Conservation (phyloP, 129 eudicot genomes). For the Ambrosia artemisiifolia region DNA sequence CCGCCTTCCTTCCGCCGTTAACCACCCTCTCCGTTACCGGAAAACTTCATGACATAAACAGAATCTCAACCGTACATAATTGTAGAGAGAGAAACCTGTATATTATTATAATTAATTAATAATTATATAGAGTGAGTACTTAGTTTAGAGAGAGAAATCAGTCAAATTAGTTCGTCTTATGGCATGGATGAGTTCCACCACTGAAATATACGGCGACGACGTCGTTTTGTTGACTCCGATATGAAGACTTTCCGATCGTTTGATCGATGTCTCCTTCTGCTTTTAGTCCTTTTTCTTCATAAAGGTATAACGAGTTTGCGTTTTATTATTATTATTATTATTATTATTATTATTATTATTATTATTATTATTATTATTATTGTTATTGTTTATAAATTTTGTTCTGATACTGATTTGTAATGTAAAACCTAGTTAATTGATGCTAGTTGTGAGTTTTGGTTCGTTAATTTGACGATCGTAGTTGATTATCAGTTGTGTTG, state of each 20-base stretch:
- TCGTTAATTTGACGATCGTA: not conserved
- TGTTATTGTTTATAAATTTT: not conserved
- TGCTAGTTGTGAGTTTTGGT: not conserved
- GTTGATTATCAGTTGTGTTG: not conserved
- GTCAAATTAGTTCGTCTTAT: conserved; percentile 25
- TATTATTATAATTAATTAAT: too few species aligned
- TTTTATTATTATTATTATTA: not conserved
- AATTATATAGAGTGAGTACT: not conserved
- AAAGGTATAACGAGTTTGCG: conserved; percentile 32
- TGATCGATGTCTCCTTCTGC: conserved; percentile 19
- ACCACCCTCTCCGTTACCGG: conserved; percentile 24
- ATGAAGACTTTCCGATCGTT: conserved; percentile 36
- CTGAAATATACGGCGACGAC: not conserved
- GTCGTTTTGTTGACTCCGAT: conserved; percentile 11
- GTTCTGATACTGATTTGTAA: not conserved
- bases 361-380: not conserved
- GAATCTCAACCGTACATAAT: not conserved
- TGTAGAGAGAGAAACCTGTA: not conserved
- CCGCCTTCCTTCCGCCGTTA: conserved; percentile 7
- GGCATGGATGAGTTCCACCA: conserved; percentile 35
- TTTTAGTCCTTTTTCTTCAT: conserved; percentile 24
- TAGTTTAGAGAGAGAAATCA: conserved; percentile 14
- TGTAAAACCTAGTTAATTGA: not conserved
- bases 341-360: not conserved
- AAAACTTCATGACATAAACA: not conserved